Percentiles rank a stretch among this genome's conserved stretches.
Evolutionary conservation across 2,329 filamentous ascomycete species (phyloP).

Genomic region (Kalmusia sp.): DNA sequence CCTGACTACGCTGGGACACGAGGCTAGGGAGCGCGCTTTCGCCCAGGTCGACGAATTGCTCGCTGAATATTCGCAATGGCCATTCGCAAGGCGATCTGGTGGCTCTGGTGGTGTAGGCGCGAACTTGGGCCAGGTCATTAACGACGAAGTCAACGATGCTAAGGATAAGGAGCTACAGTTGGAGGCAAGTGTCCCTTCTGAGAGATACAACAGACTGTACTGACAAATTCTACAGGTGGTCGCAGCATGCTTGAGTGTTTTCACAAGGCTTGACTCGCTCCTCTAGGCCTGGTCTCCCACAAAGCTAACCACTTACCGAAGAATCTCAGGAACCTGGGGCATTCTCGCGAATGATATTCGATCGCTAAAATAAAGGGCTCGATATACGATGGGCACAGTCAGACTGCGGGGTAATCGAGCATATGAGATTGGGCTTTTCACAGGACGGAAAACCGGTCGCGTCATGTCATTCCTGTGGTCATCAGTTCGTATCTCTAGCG

Average conservation of each 20-base stretch:
- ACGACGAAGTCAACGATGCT: conserved; percentile 82
- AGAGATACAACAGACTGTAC: conserved; percentile 11
- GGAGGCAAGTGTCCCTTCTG: conserved; percentile 69
- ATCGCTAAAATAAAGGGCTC: conserved; percentile 11
- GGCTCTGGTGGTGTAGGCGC: conserved; percentile 86
- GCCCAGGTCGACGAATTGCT: conserved; percentile 96
- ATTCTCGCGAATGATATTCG: conserved; percentile 7
- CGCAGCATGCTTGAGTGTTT: conserved; percentile 94
- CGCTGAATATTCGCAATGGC: conserved; percentile 97
- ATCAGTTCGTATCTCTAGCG: conserved; percentile 36
- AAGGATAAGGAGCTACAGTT: conserved; percentile 97
- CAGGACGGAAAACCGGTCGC: conserved; percentile 11
- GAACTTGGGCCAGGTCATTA: conserved; percentile 86
- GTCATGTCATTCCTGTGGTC: conserved; percentile 24
- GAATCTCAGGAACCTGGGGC: conserved; percentile 4
- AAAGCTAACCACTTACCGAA: conserved; percentile 16
- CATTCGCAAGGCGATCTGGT: conserved; percentile 81
- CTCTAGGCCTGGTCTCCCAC: conserved; percentile 63
- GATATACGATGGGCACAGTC: conserved; percentile 14
- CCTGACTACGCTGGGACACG: conserved; percentile 90
- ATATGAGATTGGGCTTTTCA: conserved; percentile 7
- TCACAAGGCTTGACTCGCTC: conserved; percentile 94
- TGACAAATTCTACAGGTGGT: conserved; percentile 66
- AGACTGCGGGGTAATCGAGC: conserved; percentile 7
- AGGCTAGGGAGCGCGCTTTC: conserved; percentile 92